Percentiles rank a stretch among this genome's conserved stretches.
Conservation (phyloP, 768 basidiomycete genomes). For the Neoboletus brunneissimus region DNA sequence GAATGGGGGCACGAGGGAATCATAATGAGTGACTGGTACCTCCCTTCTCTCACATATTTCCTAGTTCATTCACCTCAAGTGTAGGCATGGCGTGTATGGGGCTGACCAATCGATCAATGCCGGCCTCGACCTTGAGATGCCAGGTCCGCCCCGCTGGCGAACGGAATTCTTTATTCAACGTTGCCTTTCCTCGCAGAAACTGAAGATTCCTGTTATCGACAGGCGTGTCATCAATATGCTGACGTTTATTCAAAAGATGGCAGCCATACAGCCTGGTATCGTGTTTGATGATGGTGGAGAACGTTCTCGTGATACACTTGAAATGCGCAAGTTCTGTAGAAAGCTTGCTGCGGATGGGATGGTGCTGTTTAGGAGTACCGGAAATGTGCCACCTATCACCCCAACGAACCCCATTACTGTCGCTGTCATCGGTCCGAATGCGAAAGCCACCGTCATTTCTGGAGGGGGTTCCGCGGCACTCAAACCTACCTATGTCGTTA, state of each 20-base stretch:
- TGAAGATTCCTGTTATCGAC: not conserved
- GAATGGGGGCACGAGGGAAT: not conserved
- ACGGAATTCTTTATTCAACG: not conserved
- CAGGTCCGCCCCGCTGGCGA: not conserved
- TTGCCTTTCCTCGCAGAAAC: not conserved
- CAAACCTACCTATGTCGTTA: not conserved
- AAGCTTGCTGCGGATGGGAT: not conserved
- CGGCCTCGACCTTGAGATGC: not conserved
- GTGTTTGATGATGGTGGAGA: not conserved
- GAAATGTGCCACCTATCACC: not conserved
- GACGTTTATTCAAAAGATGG: not conserved
- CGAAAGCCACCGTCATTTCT: not conserved
- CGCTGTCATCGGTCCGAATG: not conserved
- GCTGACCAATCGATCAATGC: not conserved
- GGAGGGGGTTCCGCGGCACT: not conserved
- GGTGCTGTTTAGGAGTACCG: not conserved
- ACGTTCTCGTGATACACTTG: not conserved
- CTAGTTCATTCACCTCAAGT: not conserved
- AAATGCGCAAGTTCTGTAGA: not conserved
- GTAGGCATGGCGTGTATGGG: not conserved
- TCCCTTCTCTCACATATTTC: not conserved
- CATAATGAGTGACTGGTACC: not conserved
- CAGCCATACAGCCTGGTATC: not conserved
- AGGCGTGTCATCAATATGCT: not conserved
- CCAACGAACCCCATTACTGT: not conserved